Conservation (phyloP, 306 rosid genomes). For the Pueraria montana region DNA sequence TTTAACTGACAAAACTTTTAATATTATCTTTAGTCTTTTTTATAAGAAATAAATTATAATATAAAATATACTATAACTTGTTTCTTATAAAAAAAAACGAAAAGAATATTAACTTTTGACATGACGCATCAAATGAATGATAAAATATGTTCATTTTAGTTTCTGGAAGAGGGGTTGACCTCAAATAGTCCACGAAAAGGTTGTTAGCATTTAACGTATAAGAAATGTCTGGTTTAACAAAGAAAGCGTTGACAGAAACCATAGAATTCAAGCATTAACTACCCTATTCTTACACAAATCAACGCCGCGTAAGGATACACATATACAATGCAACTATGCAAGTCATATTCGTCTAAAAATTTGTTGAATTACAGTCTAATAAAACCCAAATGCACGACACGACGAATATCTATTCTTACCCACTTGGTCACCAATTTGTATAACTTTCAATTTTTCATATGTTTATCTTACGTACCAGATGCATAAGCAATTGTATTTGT, state of each 20-base stretch:
- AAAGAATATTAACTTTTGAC: too few species aligned
- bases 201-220: background rate
- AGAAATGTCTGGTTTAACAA: background rate
- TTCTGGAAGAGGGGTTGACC: background rate
- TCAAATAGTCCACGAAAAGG: background rate
- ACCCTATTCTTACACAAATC: background rate
- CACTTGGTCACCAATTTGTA: background rate
- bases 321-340: too few species aligned
- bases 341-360: background rate
- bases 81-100: too few species aligned
- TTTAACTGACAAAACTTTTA: background rate
- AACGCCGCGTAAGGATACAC: background rate
- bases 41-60: too few species aligned
- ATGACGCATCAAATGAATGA: background rate
- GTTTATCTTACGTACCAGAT: background rate
- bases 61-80: too few species aligned
- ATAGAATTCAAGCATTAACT: background rate
- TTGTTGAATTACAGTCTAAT: background rate
- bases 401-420: background rate
- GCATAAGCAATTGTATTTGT: background rate
- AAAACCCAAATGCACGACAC: conserved; percentile 16
- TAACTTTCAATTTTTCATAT: background rate
- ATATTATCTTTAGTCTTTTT: too few species aligned
- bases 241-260: background rate
- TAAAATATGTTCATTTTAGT: background rate